Evolutionary conservation across 176 grass and related monocot species (phyloP).

Genomic region (Pontederia crassipes): DNA sequence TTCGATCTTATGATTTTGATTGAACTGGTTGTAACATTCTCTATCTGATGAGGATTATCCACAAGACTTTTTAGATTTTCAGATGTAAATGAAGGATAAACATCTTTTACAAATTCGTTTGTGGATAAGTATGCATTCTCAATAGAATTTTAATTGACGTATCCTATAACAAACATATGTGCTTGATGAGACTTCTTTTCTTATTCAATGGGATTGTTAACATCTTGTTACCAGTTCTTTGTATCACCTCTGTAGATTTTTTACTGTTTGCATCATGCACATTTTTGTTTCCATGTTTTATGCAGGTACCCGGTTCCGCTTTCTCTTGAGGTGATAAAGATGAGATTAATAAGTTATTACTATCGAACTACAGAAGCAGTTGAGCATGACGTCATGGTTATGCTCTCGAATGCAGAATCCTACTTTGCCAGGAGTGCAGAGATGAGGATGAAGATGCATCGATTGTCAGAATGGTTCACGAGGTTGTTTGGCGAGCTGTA

Average conservation of each 20-base stretch:
- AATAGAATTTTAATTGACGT: too few species aligned
- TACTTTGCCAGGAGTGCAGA: constrained; percentile 59
- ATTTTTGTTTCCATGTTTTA: constrained; percentile 4
- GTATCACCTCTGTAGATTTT: not conserved
- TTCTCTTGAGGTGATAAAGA: constrained; percentile 79
- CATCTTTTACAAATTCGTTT: too few species aligned
- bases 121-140: too few species aligned
- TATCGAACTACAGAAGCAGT: constrained; percentile 71
- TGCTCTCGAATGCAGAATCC: constrained; percentile 48
- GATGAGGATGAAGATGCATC: constrained; percentile 48
- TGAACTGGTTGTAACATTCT: too few species aligned
- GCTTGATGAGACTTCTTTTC: too few species aligned
- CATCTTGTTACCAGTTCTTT: constrained; percentile 1
- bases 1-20: too few species aligned
- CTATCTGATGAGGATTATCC: too few species aligned
- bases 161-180: too few species aligned
- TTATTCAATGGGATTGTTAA: not conserved
- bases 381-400: constrained; percentile 61
- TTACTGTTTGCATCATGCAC: not conserved
- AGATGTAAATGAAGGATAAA: too few species aligned
- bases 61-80: too few species aligned
- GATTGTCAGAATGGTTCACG: constrained; percentile 43
- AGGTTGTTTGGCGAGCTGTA: constrained; percentile 41
- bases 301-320: constrained; percentile 75
- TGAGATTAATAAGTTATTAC: constrained; percentile 66